Percentiles rank a stretch among this genome's conserved stretches.
Conservation (phyloP, 2,329 filamentous ascomycete genomes). For the Fusarium aywerte region DNA sequence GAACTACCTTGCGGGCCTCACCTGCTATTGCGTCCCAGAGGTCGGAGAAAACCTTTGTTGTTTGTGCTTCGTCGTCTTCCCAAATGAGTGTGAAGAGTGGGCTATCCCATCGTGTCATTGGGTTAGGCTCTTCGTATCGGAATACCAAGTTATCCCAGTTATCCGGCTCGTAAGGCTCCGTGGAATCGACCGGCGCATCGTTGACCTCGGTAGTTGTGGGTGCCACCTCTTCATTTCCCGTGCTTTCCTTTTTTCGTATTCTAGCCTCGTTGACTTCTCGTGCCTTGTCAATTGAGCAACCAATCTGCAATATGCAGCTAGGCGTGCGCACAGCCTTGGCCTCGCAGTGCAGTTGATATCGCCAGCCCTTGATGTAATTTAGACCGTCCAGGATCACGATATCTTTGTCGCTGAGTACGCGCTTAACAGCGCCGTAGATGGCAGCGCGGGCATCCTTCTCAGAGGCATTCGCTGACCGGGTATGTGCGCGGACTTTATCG, state of each 20-base stretch:
- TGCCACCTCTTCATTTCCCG: not conserved
- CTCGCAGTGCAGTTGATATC: constrained; percentile 88
- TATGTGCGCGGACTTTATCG: constrained; percentile 63
- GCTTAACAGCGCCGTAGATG: constrained; percentile 81
- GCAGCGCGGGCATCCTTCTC: constrained; percentile 86
- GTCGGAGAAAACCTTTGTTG: constrained; percentile 65
- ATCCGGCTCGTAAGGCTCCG: constrained; percentile 61
- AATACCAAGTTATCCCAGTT: constrained; percentile 85
- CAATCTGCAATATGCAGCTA: constrained; percentile 77
- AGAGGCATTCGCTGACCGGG: constrained; percentile 75
- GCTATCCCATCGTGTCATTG: constrained; percentile 86
- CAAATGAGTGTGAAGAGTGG: constrained; percentile 83
- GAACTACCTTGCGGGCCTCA: constrained; percentile 70
- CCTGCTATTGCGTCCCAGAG: constrained; percentile 81
- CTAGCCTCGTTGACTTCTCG: constrained; percentile 69
- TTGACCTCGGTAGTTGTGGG: not conserved
- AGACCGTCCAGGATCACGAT: constrained; percentile 83
- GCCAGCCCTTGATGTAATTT: constrained; percentile 92
- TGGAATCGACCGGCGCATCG: constrained; percentile 17
- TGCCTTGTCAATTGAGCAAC: constrained; percentile 64
- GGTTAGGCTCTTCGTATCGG: constrained; percentile 86
- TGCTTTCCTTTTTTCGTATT: constrained; percentile 49
- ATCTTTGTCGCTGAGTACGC: constrained; percentile 75
- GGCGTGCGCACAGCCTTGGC: constrained; percentile 82
- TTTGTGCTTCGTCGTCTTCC: constrained; percentile 75